Conservation (phyloP, 176 grass and related monocot species). For the Rhynchospora breviuscula region DNA sequence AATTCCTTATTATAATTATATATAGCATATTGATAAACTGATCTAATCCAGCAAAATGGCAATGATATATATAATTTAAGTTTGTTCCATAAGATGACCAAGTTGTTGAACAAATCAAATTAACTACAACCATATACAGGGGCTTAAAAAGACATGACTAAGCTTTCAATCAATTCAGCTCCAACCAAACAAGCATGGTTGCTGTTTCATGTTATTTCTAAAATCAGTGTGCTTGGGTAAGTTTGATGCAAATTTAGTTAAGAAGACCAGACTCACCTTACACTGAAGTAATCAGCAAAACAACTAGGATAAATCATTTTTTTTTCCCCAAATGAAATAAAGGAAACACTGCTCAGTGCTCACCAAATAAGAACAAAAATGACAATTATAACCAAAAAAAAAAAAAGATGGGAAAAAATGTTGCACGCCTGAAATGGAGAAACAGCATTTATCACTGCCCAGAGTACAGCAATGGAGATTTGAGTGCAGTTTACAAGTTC, state of each 20-base stretch:
- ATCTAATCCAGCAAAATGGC: background rate
- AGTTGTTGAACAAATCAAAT: background rate
- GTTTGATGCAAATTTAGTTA: background rate
- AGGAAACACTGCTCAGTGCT: background rate
- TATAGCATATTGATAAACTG: background rate
- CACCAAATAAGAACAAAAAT: background rate
- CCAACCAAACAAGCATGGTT: background rate
- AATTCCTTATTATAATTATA: background rate
- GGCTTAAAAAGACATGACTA: too few species aligned
- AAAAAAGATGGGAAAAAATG: background rate
- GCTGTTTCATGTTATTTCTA: background rate
- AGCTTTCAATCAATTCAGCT: background rate
- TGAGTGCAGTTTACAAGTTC: conserved; percentile 49
- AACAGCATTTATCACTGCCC: conserved; percentile 48
- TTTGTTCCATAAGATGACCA: background rate
- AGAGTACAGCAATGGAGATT: conserved; percentile 46
- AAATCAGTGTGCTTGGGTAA: background rate
- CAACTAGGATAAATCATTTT: background rate
- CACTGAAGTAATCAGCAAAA: background rate
- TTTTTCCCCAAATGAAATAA: background rate
- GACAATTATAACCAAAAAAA: background rate
- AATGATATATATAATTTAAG: background rate
- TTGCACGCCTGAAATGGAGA: conserved; percentile 56
- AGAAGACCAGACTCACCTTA: background rate
- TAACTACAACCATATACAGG: background rate